Conservation (phyloP, 2,329 filamentous ascomycete species). For the Colletotrichum sp. region DNA sequence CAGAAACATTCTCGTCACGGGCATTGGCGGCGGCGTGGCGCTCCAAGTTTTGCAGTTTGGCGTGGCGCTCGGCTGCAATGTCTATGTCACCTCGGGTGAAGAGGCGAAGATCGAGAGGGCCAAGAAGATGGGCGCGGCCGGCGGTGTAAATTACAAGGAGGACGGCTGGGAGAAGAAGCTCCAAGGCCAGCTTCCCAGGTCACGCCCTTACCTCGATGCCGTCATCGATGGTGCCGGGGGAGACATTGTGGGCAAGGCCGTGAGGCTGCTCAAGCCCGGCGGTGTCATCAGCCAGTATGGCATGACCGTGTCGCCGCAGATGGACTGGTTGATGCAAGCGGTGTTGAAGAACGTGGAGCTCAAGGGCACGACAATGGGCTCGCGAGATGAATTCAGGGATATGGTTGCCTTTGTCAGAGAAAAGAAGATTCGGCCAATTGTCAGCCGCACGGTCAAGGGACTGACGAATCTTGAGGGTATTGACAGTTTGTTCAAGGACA, state of each 20-base stretch:
- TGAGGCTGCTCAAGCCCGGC: conserved; percentile 76
- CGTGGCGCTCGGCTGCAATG: conserved; percentile 73
- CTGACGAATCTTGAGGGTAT: conserved; percentile 81
- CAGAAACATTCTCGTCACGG: conserved; percentile 82
- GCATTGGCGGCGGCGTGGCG: conserved; percentile 92
- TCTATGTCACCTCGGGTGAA: conserved; percentile 82
- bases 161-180: conserved; percentile 83
- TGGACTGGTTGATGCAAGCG: conserved; percentile 85
- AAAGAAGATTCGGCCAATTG: conserved; percentile 76
- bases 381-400: conserved; percentile 84
- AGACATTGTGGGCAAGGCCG: conserved; percentile 74
- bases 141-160: conserved; percentile 83
- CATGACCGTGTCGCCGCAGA: conserved; percentile 86
- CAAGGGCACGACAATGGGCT: conserved; percentile 89
- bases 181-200: conserved; percentile 62
- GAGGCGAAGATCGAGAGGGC: conserved; percentile 78
- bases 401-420: conserved; percentile 84
- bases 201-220: conserved; percentile 75
- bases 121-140: conserved; percentile 73
- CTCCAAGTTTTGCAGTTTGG: conserved; percentile 82
- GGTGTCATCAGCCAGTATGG: conserved; percentile 88
- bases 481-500: conserved; percentile 83
- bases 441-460: conserved; percentile 76
- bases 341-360: conserved; percentile 89
- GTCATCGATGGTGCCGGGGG: conserved; percentile 93